Conservation (phyloP, 108 stramenopile genomes). For the Phaeodactylum tricornutum region DNA sequence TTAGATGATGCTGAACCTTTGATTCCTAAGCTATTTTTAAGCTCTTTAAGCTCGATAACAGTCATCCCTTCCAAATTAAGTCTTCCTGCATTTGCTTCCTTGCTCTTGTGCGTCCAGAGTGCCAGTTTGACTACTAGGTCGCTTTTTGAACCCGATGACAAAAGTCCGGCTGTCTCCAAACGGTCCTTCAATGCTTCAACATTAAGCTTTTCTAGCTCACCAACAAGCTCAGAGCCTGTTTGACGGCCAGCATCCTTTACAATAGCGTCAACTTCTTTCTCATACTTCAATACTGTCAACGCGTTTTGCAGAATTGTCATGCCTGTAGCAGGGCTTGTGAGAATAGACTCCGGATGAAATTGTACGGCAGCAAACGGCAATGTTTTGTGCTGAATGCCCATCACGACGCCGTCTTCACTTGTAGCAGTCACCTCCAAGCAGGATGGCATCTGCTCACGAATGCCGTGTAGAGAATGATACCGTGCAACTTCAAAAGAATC, state of each 20-base stretch:
- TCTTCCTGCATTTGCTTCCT: constrained; percentile 24
- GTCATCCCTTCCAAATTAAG: constrained; percentile 21
- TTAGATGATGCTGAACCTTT: too few species aligned
- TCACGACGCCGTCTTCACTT: constrained; percentile 91
- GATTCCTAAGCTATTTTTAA: constrained; percentile 19
- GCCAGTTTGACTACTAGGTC: constrained; percentile 40
- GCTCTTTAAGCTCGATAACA: constrained; percentile 22
- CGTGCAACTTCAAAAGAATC: constrained; percentile 88
- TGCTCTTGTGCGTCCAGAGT: constrained; percentile 31
- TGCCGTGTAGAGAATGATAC: constrained; percentile 94
- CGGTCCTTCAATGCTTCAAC: constrained; percentile 16
- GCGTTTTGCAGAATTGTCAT: constrained; percentile 86
- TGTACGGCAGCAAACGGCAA: constrained; percentile 97
- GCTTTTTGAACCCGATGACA: constrained; percentile 34
- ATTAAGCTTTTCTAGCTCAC: constrained; percentile 20
- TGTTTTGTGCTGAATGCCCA: constrained; percentile 92
- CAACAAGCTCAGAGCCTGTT: constrained; percentile 32
- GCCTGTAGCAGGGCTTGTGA: constrained; percentile 86
- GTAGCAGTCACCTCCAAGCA: constrained; percentile 81
- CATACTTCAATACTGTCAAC: constrained; percentile 34
- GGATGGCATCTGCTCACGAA: constrained; percentile 65
- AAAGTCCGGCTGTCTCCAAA: constrained; percentile 17
- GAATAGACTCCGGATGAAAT: constrained; percentile 96
- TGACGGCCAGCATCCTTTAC: constrained; percentile 1
- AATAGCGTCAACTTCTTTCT: too few species aligned